A percentile compares a stretch with the other conserved stretches of the same genome.
Conservation (phyloP, 1,284 basidiomycete species). For the Stygiomarasmius scandens region DNA sequence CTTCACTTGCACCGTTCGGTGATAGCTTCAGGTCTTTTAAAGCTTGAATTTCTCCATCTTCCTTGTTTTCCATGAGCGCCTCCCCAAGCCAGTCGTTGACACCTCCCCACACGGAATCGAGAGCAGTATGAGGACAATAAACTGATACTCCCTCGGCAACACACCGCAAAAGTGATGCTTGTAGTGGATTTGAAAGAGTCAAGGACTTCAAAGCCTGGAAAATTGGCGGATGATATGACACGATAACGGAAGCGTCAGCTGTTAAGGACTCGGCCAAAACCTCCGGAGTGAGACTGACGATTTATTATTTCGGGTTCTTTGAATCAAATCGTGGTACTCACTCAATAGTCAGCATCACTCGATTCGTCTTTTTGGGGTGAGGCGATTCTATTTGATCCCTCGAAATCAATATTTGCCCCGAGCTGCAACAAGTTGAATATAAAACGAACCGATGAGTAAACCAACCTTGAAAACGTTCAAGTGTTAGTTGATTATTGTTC, state of each 20-base stretch:
- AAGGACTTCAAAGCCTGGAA: conserved; percentile 82
- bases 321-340: conserved; percentile 38
- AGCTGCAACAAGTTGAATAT: conserved; percentile 8
- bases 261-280: conserved; percentile 78
- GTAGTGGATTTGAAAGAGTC: conserved; percentile 79
- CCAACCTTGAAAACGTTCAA: conserved; percentile 62
- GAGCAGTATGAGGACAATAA: conserved; percentile 85
- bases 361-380: conserved; percentile 56
- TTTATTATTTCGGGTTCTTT: not conserved
- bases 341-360: conserved; percentile 86
- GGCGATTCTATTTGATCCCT: conserved; percentile 71
- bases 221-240: conserved; percentile 91
- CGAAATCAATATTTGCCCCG: not conserved
- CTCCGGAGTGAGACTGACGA: conserved; percentile 70
- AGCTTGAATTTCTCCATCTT: conserved; percentile 31
- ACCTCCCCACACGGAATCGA: conserved; percentile 82
- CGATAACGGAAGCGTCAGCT: conserved; percentile 64
- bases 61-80: conserved; percentile 34
- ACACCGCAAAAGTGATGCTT: conserved; percentile 78
- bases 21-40: conserved; percentile 42
- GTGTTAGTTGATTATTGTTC: conserved; percentile 7
- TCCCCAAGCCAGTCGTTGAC: conserved; percentile 85
- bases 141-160: conserved; percentile 83
- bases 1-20: conserved; percentile 40
- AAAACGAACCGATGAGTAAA: conserved; percentile 67